Evolutionary conservation across 139 green algal species (phyloP).

Genomic region (Asterochloris erici): DNA sequence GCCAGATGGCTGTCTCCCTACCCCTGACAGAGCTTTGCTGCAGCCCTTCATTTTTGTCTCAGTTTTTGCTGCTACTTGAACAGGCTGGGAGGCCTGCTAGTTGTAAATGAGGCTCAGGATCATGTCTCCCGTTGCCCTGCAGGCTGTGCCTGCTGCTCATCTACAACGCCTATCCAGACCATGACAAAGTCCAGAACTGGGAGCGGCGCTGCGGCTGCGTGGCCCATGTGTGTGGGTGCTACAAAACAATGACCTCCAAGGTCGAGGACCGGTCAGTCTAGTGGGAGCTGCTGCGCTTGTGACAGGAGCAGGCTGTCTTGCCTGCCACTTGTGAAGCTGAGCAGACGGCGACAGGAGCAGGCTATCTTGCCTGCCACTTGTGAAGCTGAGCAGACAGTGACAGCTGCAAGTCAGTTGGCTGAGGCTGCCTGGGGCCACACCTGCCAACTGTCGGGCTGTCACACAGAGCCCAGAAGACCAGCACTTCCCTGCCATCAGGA

Average conservation of each 20-base stretch:
- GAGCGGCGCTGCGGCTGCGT: constrained; percentile 37
- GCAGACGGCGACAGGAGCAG: not conserved
- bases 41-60: not conserved
- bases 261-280: constrained; percentile 11
- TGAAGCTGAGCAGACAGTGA: no score
- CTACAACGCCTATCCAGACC: constrained; percentile 41
- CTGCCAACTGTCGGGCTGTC: no score
- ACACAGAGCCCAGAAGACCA: no score
- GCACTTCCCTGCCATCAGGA: no score
- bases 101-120: not conserved
- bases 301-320: not conserved
- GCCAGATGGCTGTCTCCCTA: not conserved
- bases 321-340: not conserved
- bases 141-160: constrained; percentile 32
- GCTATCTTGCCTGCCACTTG: not conserved
- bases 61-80: no score
- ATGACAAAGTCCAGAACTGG: constrained; percentile 26
- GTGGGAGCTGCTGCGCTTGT: not conserved
- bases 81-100: no score
- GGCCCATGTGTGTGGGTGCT: constrained; percentile 31
- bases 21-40: not conserved
- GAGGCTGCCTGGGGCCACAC: no score
- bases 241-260: constrained; percentile 17
- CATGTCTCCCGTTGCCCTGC: not conserved
- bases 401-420: no score